Conservation (phyloP, 2,329 filamentous ascomycete species). For the Alternaria rosae region DNA sequence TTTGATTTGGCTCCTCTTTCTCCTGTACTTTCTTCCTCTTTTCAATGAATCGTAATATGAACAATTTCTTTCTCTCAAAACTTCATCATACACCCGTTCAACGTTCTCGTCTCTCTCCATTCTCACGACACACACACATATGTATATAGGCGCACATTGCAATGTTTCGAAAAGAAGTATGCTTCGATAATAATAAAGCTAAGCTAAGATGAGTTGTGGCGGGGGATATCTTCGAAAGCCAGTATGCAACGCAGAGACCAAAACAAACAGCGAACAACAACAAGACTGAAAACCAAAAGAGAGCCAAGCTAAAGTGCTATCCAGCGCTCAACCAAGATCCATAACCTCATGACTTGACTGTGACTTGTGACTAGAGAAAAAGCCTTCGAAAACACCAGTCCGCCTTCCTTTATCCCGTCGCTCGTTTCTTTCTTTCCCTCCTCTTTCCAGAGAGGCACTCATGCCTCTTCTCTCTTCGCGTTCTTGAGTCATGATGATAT, state of each 20-base stretch:
- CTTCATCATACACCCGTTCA: neutral
- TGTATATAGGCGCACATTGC: neutral
- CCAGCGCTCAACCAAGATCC: neutral
- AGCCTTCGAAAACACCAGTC: neutral
- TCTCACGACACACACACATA: neutral
- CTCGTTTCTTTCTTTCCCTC: neutral
- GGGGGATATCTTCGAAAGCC: constrained; percentile 18
- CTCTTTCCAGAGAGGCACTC: neutral
- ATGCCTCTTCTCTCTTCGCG: neutral
- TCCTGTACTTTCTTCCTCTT: neutral
- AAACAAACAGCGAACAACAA: neutral
- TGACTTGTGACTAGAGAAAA: neutral
- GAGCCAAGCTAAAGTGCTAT: neutral
- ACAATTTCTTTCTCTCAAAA: neutral
- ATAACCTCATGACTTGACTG: constrained; percentile 5
- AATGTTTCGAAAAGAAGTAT: neutral
- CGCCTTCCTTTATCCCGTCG: neutral
- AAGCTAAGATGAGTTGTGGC: constrained; percentile 12
- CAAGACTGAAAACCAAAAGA: neutral
- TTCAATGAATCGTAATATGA: neutral
- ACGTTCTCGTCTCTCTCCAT: neutral
- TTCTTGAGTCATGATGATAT: neutral
- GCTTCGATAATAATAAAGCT: constrained; percentile 8
- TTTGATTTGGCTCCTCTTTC: constrained; percentile 6
- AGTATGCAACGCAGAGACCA: constrained; percentile 7